A percentile compares a stretch with the other conserved stretches of the same genome.
Evolutionary conservation across 768 basidiomycete genomes (phyloP).

Genomic region (Boletellus ananiceps): DNA sequence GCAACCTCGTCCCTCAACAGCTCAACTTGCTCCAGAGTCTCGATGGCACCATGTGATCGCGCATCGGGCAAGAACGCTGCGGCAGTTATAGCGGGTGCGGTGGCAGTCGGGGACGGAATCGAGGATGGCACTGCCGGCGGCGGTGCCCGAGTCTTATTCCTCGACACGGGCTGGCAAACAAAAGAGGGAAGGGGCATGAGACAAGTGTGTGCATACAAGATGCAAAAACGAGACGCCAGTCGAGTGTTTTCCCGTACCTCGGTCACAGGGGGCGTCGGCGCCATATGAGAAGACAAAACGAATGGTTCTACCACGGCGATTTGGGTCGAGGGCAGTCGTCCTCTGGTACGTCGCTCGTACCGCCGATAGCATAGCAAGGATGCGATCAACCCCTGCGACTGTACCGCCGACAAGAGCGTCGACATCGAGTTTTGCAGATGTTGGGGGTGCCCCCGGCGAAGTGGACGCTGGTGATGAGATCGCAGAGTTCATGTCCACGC

Average conservation of each 20-base stretch:
- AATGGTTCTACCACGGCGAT: conserved; percentile 6
- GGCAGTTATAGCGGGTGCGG: neutral
- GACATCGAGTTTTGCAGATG: no score
- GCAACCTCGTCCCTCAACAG: conserved; percentile 4
- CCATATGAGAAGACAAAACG: neutral
- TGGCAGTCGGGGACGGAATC: neutral
- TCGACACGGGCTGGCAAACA: neutral
- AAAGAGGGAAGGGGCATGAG: neutral
- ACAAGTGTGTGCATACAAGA: no score
- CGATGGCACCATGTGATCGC: neutral
- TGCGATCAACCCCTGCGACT: neutral
- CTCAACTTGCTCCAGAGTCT: neutral
- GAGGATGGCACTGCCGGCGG: neutral
- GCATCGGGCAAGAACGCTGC: neutral
- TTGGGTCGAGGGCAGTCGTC: neutral
- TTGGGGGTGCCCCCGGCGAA: no score
- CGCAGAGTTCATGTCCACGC: no score
- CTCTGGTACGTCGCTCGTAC: neutral
- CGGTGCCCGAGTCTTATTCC: neutral
- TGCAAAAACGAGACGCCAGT: no score
- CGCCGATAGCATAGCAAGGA: conserved; percentile 7
- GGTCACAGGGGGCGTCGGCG: neutral
- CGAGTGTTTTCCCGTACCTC: neutral
- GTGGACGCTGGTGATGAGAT: no score
- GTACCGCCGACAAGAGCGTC: conserved; percentile 4